These are phyloP conservation scores for Blastomyces parvus DNA, from an alignment of 2,329 filamentous ascomycete genomes.

Conservation along the genomic window DNA sequence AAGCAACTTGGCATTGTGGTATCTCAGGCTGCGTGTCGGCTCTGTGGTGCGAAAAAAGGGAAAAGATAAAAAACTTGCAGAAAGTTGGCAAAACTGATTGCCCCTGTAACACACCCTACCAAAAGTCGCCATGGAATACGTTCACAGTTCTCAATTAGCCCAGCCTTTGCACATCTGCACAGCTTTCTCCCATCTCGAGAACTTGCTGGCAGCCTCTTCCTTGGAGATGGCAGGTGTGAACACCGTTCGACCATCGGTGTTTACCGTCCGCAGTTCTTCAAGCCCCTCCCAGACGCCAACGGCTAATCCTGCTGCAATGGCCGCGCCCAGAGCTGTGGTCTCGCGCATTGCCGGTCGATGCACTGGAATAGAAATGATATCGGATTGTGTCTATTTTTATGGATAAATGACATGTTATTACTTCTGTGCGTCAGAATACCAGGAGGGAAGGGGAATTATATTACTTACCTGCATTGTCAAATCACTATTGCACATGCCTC, in stretches of 20 bases:
- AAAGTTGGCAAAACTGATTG: background rate
- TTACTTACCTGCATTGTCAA: constrained; percentile 66
- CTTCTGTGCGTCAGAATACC: background rate
- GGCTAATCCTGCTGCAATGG: constrained; percentile 78
- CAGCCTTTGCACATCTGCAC: constrained; percentile 73
- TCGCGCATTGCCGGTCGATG: constrained; percentile 81
- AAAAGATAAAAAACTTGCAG: background rate
- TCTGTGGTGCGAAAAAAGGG: too few species aligned
- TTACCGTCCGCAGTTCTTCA: constrained; percentile 63
- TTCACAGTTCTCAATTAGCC: constrained; percentile 24
- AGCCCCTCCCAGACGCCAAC: constrained; percentile 69
- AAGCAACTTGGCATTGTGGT: background rate
- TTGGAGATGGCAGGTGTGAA: constrained; percentile 59
- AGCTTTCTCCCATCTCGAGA: constrained; percentile 63
- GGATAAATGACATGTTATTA: constrained; percentile 1
- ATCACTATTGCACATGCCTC: constrained; percentile 81
- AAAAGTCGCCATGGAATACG: background rate
- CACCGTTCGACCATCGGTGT: constrained; percentile 56
- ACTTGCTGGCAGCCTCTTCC: constrained; percentile 52
- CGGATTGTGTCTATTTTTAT: constrained; percentile 59
- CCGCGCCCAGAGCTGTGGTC: constrained; percentile 79
- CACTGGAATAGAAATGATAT: constrained; percentile 75
- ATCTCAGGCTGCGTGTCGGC: background rate
- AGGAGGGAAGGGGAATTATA: background rate
- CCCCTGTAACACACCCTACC: background rate